Conservation (phyloP, 2,329 filamentous ascomycete species). For the Aspergillus texensis region DNA sequence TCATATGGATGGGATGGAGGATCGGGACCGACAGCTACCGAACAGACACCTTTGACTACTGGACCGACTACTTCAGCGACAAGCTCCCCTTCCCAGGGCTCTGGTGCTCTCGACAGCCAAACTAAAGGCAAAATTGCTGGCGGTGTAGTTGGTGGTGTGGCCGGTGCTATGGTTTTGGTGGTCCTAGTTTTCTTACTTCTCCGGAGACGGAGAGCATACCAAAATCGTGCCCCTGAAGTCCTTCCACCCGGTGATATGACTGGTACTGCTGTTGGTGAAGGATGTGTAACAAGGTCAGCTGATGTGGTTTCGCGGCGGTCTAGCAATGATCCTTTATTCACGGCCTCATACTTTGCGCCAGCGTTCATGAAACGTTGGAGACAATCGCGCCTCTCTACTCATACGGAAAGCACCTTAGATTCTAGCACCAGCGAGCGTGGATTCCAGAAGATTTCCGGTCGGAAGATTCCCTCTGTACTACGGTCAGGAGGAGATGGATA, state of each 20-base stretch:
- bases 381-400: conserved; percentile 38
- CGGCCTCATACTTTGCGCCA: conserved; percentile 40
- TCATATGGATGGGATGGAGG: conserved; percentile 16
- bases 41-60: neutral
- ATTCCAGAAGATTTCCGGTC: conserved; percentile 53
- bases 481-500: conserved; percentile 51
- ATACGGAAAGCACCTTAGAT: conserved; percentile 38
- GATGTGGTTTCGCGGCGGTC: conserved; percentile 42
- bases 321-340: conserved; percentile 42
- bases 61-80: conserved; percentile 9
- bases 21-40: conserved; percentile 12
- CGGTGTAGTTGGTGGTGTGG: conserved; percentile 64
- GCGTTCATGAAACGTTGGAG: conserved; percentile 46
- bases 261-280: conserved; percentile 17
- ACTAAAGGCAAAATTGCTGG: conserved; percentile 60
- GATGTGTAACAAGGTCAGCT: conserved; percentile 21
- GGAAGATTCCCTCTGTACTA: conserved; percentile 52
- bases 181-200: conserved; percentile 38
- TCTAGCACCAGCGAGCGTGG: conserved; percentile 47
- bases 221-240: conserved; percentile 20
- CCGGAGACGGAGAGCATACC: conserved; percentile 45
- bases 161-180: conserved; percentile 56
- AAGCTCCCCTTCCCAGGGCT: conserved; percentile 12
- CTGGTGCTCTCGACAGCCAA: conserved; percentile 26
- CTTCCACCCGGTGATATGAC: conserved; percentile 29